A percentile compares a stretch with the other conserved stretches of the same genome.
Evolutionary conservation across 306 rosid species (phyloP).

Genomic region (Heteromeles arbutifolia): DNA sequence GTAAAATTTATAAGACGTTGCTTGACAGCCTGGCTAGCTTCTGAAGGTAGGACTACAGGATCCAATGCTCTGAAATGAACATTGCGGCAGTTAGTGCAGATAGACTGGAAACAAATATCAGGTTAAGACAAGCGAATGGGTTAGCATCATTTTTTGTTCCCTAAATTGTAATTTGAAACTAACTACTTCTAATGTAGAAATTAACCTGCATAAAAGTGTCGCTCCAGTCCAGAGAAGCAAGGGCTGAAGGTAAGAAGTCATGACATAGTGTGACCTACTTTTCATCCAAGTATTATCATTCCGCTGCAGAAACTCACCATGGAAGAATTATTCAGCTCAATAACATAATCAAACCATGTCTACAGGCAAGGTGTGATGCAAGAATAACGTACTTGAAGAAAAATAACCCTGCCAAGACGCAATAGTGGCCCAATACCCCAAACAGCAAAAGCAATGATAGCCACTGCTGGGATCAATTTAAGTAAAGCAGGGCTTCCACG

Average conservation of each 20-base stretch:
- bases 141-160: not conserved
- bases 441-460: slow-evolving; percentile 82
- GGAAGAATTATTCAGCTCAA: slow-evolving; percentile 15
- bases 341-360: slow-evolving; percentile 11
- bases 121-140: not conserved
- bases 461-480: slow-evolving; percentile 69
- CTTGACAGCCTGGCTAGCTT: slow-evolving; percentile 79
- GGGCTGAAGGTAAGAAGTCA: slow-evolving; percentile 79
- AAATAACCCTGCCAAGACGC: slow-evolving; percentile 58
- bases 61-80: slow-evolving; percentile 78
- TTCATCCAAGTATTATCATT: slow-evolving; percentile 77
- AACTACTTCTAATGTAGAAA: slow-evolving; percentile 5
- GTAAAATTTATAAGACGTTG: slow-evolving; percentile 73
- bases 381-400: slow-evolving; percentile 56
- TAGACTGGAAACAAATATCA: not conserved
- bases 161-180: not conserved
- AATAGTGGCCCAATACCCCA: slow-evolving; percentile 82
- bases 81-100: slow-evolving; percentile 15
- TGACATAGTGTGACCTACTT: slow-evolving; percentile 53
- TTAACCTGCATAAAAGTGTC: slow-evolving; percentile 79
- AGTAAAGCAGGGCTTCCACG: slow-evolving; percentile 45
- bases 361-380: slow-evolving; percentile 11
- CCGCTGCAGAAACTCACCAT: slow-evolving; percentile 42
- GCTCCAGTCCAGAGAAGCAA: slow-evolving; percentile 85
- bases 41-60: slow-evolving; percentile 68